phyloP scores from a whole-genome alignment of 2,329 filamentous ascomycete genomes.

The Cryphonectria carpinicola region DNA sequence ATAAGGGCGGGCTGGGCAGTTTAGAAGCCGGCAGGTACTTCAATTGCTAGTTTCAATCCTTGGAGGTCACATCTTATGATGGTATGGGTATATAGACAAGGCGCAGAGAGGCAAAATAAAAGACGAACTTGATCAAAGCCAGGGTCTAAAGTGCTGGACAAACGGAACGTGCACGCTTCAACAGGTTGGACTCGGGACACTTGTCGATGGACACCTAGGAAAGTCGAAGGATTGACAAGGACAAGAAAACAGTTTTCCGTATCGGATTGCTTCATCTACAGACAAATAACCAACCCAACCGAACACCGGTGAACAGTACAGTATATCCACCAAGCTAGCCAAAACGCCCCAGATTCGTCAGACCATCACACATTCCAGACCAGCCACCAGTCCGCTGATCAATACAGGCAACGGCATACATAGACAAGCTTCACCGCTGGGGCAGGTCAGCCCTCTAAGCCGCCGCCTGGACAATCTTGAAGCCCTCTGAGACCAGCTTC shows the following conservation, averaged over 20 bases:
- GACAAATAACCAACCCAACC: slow-evolving; percentile 5
- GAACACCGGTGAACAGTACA: neutral
- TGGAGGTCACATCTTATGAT: neutral
- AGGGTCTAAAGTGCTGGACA: neutral
- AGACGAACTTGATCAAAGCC: neutral
- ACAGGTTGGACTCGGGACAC: neutral
- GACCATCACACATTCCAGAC: neutral
- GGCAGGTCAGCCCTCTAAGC: slow-evolving; percentile 46
- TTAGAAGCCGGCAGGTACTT: neutral
- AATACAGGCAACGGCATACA: neutral
- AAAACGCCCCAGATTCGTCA: neutral
- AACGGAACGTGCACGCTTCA: neutral
- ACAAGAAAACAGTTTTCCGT: neutral
- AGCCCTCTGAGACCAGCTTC: slow-evolving; percentile 76
- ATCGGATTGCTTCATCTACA: neutral
- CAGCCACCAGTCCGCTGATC: neutral
- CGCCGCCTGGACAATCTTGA: slow-evolving; percentile 68
- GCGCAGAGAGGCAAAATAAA: neutral
- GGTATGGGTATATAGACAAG: neutral
- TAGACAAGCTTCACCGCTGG: neutral
- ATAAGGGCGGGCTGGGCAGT: neutral
- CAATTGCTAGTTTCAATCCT: neutral
- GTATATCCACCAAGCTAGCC: neutral
- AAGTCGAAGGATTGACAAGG: neutral
- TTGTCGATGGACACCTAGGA: neutral